These are phyloP conservation scores for Yamadazyma philogaea DNA, from an alignment of 805 yeast genomes.

Conservation along the genomic window DNA sequence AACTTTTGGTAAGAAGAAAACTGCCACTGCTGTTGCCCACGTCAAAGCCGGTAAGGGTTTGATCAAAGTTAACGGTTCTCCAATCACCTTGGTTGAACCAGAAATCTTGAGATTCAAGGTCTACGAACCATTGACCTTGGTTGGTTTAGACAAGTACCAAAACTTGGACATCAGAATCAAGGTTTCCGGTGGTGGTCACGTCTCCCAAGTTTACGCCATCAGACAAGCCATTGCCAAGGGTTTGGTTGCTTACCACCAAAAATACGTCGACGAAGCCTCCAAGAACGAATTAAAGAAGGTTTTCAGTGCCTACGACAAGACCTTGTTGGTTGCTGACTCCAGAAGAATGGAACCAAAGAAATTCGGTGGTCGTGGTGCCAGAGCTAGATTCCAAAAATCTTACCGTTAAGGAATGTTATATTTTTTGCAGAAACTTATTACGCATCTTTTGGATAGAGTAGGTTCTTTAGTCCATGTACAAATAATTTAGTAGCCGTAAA, in stretches of 20 bases:
- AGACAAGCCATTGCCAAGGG: slow-evolving; percentile 99
- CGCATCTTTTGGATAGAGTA: slow-evolving; percentile 8
- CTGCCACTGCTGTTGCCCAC: slow-evolving; percentile 99
- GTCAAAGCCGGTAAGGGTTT: slow-evolving; percentile 99
- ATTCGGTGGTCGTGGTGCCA: slow-evolving; percentile 99
- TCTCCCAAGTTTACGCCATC: slow-evolving; percentile 98
- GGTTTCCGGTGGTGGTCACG: slow-evolving; percentile 99
- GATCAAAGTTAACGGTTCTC: slow-evolving; percentile 98
- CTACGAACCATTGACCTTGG: slow-evolving; percentile 98
- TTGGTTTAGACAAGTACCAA: slow-evolving; percentile 98
- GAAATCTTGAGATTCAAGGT: slow-evolving; percentile 99
- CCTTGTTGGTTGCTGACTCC: slow-evolving; percentile 98
- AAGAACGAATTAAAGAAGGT: slow-evolving; percentile 99
- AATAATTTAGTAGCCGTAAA: slow-evolving; percentile 4
- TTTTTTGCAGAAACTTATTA: slow-evolving; percentile 5
- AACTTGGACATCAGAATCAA: slow-evolving; percentile 98
- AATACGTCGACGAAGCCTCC: slow-evolving; percentile 98
- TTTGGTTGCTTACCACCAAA: slow-evolving; percentile 98
- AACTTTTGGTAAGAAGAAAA: slow-evolving; percentile 99
- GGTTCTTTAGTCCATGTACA: slow-evolving; percentile 9
- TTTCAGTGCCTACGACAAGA: slow-evolving; percentile 97
- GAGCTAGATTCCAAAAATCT: slow-evolving; percentile 99
- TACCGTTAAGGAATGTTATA: slow-evolving; percentile 73
- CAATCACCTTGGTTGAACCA: slow-evolving; percentile 98
- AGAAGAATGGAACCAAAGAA: slow-evolving; percentile 99